Evolutionary conservation across 495 filamentous ascomycete species (phyloP), one percentile per base, ranked within the genome.

Genomic region (Hypoxylon fragiforme): DNA sequence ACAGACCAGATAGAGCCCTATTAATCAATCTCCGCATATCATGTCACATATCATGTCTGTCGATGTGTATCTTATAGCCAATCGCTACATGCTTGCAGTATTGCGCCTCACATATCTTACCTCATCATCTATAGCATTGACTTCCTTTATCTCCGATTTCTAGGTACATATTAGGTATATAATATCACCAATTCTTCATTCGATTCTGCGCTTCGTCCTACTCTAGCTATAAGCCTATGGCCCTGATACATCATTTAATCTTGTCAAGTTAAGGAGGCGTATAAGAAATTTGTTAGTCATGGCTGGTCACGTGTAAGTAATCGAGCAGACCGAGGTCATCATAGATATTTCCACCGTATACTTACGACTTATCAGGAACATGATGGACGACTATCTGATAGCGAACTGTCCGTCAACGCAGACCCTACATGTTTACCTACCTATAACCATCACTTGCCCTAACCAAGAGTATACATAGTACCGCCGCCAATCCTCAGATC

Each of bases 331-430:
- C 44, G 9, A 21, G 15, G 15, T 8, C 26, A n/a, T n/a, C n/a
- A n/a, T n/a, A n/a, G 12, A 20, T 18, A 3, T 24, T 4, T 37
- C 18, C 36, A 24, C 42, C 18, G 12, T 11, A 30, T 19, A 13
- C 24, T 45, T 13, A 44, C 34, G 0, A 26, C 32, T 16, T n/a
- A 5, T 3, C 37, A 61, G 58, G 16, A 62, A 62, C 40, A 56
- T 62, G 58, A 62, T 62, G 58, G 58, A 62, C 52, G 58, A 62
- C 21, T 62, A 36, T 52, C 47, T 62, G 14, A 62, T 62, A 62
- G 56, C 52, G 12, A 62, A 62, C 20, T 28, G 58, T 62, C 18
- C 8, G 58, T 56, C 16, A 24, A 35, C n/a, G 12, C 16, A n/a
- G 2, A 32, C 5, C 22, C 8, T 35, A 13, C 4, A 46, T n/a